phyloP scores from a whole-genome alignment of 1,284 basidiomycete species.

The Naganishia cerealis region DNA sequence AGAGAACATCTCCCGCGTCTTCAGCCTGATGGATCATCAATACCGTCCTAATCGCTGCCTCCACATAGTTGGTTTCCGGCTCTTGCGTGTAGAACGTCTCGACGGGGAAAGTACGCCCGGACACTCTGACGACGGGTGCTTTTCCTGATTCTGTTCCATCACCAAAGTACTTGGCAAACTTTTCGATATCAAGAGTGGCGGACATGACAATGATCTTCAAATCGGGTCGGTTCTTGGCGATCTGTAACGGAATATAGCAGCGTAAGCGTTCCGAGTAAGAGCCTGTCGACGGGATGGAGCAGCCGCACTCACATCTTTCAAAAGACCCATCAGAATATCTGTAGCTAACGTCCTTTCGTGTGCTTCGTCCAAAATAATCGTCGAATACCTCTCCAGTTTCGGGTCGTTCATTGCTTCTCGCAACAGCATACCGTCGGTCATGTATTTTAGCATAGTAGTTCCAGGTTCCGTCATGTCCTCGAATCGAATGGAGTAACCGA shows the following conservation, averaged over 20 bases:
- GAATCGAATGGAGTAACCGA: conserved; percentile 98
- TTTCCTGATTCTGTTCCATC: conserved; percentile 57
- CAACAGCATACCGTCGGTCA: conserved; percentile 98
- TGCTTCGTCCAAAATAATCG: conserved; percentile 97
- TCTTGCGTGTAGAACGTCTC: conserved; percentile 94
- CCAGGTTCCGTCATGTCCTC: conserved; percentile 94
- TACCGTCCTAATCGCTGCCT: conserved; percentile 93
- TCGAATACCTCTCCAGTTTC: conserved; percentile 82
- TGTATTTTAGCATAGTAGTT: conserved; percentile 92
- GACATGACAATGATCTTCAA: conserved; percentile 99
- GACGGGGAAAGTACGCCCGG: conserved; percentile 92
- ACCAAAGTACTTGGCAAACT: conserved; percentile 95
- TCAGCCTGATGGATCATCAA: conserved; percentile 97
- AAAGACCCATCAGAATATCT: conserved; percentile 94
- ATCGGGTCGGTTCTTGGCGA: conserved; percentile 78
- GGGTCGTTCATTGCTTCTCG: conserved; percentile 98
- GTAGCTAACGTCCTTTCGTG: conserved; percentile 98
- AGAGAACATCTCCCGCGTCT: conserved; percentile 84
- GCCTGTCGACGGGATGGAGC: neutral
- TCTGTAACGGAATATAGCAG: conserved; percentile 55
- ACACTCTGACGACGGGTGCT: conserved; percentile 92
- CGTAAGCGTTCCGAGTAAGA: neutral
- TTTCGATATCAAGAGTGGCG: conserved; percentile 92
- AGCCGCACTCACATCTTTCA: conserved; percentile 57
- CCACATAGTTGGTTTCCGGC: conserved; percentile 93